Conservation (phyloP, 176 grass and related monocot genomes). For the Aegilops umbellulata region DNA sequence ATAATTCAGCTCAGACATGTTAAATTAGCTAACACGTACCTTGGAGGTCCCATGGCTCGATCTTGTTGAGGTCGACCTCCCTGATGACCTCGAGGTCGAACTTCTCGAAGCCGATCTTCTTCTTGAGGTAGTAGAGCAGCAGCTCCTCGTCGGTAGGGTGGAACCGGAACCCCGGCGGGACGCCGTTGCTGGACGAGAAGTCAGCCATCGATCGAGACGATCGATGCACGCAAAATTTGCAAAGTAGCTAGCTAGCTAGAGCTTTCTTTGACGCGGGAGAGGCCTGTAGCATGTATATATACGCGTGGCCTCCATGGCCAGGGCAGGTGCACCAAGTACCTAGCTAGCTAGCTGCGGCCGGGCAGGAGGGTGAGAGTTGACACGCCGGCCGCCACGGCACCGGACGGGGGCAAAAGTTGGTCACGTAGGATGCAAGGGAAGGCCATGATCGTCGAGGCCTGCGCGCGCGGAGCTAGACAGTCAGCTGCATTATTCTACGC, state of each 20-base stretch:
- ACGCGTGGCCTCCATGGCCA: conserved; percentile 20
- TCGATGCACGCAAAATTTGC: neutral
- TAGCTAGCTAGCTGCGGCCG: neutral
- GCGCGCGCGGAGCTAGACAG: conserved; percentile 29
- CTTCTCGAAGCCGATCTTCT: conserved; percentile 90
- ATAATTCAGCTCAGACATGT: neutral
- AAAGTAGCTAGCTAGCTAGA: neutral
- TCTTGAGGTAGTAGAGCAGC: conserved; percentile 94
- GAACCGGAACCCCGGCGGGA: conserved; percentile 97
- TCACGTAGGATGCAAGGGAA: conserved; percentile 79
- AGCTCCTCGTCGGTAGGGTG: conserved; percentile 98
- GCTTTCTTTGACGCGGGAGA: conserved; percentile 49
- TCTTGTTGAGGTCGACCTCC: conserved; percentile 98
- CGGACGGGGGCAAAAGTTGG: conserved; percentile 66
- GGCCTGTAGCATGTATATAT: conserved; percentile 43
- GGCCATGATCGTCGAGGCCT: conserved; percentile 45
- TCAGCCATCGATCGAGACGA: conserved; percentile 37
- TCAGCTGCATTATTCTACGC: conserved; percentile 57
- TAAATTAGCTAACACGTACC: conserved; percentile 29
- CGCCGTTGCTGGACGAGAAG: conserved; percentile 82
- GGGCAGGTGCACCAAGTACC: conserved; percentile 1
- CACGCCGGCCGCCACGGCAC: conserved; percentile 93
- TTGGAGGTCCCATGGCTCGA: conserved; percentile 99
- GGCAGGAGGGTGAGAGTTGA: conserved; percentile 51
- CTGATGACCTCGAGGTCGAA: conserved; percentile 94